Evolutionary conservation across 2,329 filamentous ascomycete species (phyloP).

Genomic region (Tricladium varicosporioides): DNA sequence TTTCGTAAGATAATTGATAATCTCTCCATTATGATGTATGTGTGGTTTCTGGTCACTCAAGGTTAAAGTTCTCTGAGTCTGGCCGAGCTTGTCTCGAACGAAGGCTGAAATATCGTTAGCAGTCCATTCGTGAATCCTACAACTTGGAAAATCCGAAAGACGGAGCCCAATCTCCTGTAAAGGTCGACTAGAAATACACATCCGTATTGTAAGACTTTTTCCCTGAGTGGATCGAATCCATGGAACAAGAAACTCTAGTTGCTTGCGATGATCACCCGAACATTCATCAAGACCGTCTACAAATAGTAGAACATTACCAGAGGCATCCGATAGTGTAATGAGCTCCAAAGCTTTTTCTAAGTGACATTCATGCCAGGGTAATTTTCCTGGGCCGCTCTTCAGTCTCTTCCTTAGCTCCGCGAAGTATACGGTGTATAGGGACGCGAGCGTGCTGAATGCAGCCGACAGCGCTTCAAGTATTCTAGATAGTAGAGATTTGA

Average conservation of each 20-base stretch:
- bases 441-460: slow-evolving; percentile 1
- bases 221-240: slow-evolving; percentile 1
- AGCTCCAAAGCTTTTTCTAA: slow-evolving; percentile 2
- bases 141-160: slow-evolving; percentile 4
- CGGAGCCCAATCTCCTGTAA: slow-evolving; percentile 2
- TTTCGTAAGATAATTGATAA: too few relatives aligned
- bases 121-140: slow-evolving; percentile 12
- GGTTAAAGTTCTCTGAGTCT: too few relatives aligned
- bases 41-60: too few relatives aligned
- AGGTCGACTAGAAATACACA: slow-evolving; percentile 5
- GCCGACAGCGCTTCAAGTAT: neutral
- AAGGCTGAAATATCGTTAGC: slow-evolving; percentile 9
- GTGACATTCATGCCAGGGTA: neutral
- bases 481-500: slow-evolving; percentile 1
- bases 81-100: neutral
- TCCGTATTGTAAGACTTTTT: neutral
- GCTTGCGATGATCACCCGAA: slow-evolving; percentile 4
- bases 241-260: slow-evolving; percentile 2
- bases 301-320: slow-evolving; percentile 3
- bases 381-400: neutral
- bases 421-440: neutral
- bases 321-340: neutral
- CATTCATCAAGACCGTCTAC: slow-evolving; percentile 6
- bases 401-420: neutral
- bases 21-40: too few relatives aligned